These are phyloP conservation scores for Zostera marina DNA, from an alignment of 116 monocot species.

Conservation along the genomic window DNA sequence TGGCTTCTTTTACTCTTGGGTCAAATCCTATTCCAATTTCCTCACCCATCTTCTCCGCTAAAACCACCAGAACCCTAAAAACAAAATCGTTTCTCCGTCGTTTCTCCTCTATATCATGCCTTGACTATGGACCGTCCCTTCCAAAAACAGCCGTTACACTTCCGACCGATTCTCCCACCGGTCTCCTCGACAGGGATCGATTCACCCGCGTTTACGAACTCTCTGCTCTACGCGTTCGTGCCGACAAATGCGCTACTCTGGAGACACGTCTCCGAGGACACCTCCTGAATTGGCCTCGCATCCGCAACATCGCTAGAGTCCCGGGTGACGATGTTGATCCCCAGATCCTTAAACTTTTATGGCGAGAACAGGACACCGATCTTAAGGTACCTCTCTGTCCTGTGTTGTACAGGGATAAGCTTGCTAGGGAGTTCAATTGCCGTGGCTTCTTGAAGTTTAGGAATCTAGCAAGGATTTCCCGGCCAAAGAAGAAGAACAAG, in stretches of 20 bases:
- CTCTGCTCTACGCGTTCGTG: slow-evolving; percentile 61
- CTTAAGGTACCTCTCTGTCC: slow-evolving; percentile 18
- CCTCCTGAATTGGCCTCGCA: slow-evolving; percentile 96
- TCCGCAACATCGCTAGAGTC: slow-evolving; percentile 63
- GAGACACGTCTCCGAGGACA: slow-evolving; percentile 92
- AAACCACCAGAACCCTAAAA: too few relatives aligned
- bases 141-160: slow-evolving; percentile 15
- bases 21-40: too few relatives aligned
- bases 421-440: slow-evolving; percentile 69
- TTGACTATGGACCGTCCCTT: slow-evolving; percentile 46
- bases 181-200: slow-evolving; percentile 13
- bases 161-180: slow-evolving; percentile 1
- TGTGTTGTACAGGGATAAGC: slow-evolving; percentile 72
- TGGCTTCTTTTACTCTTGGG: too few relatives aligned
- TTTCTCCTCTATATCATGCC: slow-evolving; percentile 1
- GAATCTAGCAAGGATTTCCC: slow-evolving; percentile 70
- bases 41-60: too few relatives aligned
- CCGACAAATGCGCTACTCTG: slow-evolving; percentile 41
- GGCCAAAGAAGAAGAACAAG: slow-evolving; percentile 60
- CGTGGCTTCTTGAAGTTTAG: slow-evolving; percentile 66
- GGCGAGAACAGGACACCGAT: slow-evolving; percentile 2
- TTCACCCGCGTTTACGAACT: slow-evolving; percentile 53
- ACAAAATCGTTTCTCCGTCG: slow-evolving; percentile 2
- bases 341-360: slow-evolving; percentile 17
- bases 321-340: slow-evolving; percentile 70